Base-by-base conservation (phyloP, 2,329 filamentous ascomycete species). In the Aschersonia sp. region DNA sequence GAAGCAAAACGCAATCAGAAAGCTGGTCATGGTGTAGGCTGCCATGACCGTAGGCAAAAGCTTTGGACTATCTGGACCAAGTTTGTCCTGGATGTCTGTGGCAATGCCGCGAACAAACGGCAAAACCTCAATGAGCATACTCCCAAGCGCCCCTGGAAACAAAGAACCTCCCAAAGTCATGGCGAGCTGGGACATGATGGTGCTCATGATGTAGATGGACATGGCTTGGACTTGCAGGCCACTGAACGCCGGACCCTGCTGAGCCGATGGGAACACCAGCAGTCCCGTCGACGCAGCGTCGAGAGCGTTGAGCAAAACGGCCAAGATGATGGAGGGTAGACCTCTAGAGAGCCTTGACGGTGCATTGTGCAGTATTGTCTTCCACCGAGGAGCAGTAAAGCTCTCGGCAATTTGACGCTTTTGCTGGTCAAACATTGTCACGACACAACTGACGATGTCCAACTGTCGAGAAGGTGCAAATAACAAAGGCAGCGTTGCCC, bases 191-290 rank as follows among this genome's bases (percentile, higher is more conserved):
- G 43, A 44, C 43, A 31, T 44, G 31, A 44, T 44, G 5, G 43
- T 44, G 30, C 43, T 44, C 43, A 44, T 44, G 10, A 44, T 44
- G 29, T 44, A 44, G 43, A 44, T 44, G 43, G 43, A 44, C 43
- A 44, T 44, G 43, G 43, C 43, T 29, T 44, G 28, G 20, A 44
- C 43, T 31, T 44, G 43, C 28, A 44, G n/a, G 30, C 29, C 30
- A 30, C 20, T 29, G 31, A 44, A 44, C 2, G 20, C 28, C n/a
- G 43, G 43, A 2, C 43, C 29, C 7, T 30, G 30, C 43, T 44
- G 43, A 29, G 43, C 20, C 30, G 43, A 44, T 5, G 43, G 43
- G n/a, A 44, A 44, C 29, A 44, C 43, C 43, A 44, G n/a, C 5
- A 44, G 43, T 30, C 43, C 43, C 3, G 43, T 44, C 7, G 43